Percentiles rank a stretch among this genome's conserved stretches.
phyloP scores from a whole-genome alignment of 2,329 filamentous ascomycete genomes.

The Xylaria sp. region DNA sequence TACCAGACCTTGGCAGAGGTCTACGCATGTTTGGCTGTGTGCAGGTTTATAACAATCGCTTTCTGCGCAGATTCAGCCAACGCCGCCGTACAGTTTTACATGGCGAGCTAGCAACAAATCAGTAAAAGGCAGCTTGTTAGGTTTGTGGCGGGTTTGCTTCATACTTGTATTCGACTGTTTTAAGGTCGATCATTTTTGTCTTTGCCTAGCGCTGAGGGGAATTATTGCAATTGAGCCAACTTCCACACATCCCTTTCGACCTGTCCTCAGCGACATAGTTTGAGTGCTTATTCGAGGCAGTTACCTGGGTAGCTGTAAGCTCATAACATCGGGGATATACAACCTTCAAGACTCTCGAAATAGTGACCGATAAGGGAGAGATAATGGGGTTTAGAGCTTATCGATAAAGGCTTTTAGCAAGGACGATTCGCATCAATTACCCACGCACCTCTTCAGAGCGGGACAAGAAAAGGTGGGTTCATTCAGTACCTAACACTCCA shows the following conservation, averaged over 20 bases:
- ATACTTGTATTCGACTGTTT: slow-evolving; percentile 8
- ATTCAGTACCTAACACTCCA: neutral
- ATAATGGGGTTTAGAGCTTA: neutral
- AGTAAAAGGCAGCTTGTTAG: neutral
- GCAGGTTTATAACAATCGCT: neutral
- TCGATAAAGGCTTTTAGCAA: neutral
- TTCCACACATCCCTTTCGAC: neutral
- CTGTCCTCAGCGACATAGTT: no score
- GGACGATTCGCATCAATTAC: no score
- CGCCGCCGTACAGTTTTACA: neutral
- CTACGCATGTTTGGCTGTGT: slow-evolving; percentile 22
- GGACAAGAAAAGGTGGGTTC: neutral
- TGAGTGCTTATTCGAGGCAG: neutral
- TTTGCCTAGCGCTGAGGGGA: neutral
- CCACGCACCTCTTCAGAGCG: no score
- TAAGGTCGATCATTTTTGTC: neutral
- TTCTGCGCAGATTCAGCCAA: neutral
- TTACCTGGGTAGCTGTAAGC: no score
- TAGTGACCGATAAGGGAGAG: neutral
- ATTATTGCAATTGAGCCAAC: slow-evolving; percentile 1
- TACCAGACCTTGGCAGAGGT: slow-evolving; percentile 14
- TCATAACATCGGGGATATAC: neutral
- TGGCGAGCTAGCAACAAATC: slow-evolving; percentile 2
- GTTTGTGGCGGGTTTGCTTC: neutral
- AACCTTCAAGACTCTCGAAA: neutral